Evolutionary conservation across 352 stramenopile species (phyloP).

Genomic region (Halophytophthora polymorphica): DNA sequence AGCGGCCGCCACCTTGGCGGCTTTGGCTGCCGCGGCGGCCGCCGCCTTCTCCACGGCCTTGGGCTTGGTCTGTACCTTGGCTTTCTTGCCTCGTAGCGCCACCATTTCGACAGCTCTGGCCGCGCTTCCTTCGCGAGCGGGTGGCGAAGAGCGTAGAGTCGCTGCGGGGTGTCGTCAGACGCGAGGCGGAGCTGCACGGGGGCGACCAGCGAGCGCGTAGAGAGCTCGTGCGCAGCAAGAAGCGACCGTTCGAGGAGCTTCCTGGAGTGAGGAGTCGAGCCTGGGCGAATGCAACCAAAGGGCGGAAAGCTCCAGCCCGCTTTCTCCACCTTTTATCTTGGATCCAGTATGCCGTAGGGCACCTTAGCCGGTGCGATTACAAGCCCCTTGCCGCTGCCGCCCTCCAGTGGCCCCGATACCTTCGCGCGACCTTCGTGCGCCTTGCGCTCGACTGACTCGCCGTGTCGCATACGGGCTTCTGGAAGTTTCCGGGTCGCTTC

Average conservation of each 20-base stretch:
- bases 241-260: neutral
- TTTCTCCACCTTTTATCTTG: conserved; percentile 8
- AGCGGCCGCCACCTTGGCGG: conserved; percentile 13
- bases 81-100: conserved; percentile 70
- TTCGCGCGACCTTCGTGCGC: conserved; percentile 25
- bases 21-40: conserved; percentile 9
- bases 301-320: neutral
- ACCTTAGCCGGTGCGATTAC: neutral
- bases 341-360: conserved; percentile 8
- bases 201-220: neutral
- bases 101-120: conserved; percentile 36
- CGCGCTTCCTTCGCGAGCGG: neutral
- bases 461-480: neutral
- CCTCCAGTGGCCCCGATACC: neutral
- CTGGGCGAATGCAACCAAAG: too few relatives aligned
- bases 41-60: conserved; percentile 48
- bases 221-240: conserved; percentile 4
- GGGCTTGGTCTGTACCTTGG: conserved; percentile 56
- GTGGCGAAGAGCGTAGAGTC: neutral
- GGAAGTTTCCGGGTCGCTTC: neutral
- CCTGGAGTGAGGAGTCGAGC: too few relatives aligned
- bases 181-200: neutral
- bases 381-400: too few relatives aligned
- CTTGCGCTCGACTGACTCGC: neutral
- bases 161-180: neutral